Conservation (phyloP, 2,329 filamentous ascomycete species). For the Thielaviopsis cerberus region DNA sequence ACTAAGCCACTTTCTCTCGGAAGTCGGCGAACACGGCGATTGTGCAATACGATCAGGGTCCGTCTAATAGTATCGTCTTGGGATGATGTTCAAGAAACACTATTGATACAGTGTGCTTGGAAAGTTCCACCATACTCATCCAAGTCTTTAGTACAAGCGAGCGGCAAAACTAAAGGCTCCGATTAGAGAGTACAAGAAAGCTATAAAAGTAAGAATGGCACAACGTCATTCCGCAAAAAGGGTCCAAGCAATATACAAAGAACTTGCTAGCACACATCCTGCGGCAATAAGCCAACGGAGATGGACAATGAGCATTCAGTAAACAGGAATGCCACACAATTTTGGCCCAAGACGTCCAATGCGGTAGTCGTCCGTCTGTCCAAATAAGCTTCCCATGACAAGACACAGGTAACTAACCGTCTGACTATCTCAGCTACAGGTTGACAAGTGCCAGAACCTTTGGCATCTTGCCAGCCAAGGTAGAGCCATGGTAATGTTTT, state of each 20-base stretch:
- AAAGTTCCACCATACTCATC: not conserved
- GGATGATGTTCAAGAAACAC: not conserved
- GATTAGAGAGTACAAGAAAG: not conserved
- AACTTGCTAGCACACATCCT: not conserved
- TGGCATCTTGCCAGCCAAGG: not conserved
- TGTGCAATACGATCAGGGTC: no score
- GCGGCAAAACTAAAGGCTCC: no score
- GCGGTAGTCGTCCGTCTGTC: not conserved
- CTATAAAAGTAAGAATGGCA: not conserved
- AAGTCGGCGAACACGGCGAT: no score
- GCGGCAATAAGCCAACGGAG: no score
- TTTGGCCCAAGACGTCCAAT: not conserved
- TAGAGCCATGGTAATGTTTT: not conserved
- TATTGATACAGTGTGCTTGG: not conserved
- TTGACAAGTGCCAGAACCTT: not conserved
- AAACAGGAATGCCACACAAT: not conserved
- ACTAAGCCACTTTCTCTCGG: not conserved
- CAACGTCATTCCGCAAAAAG: not conserved
- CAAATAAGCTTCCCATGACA: not conserved
- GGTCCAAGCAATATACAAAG: not conserved
- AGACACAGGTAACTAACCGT: not conserved
- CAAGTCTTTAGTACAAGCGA: not conserved
- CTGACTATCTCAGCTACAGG: not conserved
- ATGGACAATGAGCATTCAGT: no score
- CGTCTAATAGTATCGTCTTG: not conserved